A percentile compares a stretch with the other conserved stretches of the same genome.
Conservation (phyloP, 352 stramenopile species). For the Aphanomyces invadans region DNA sequence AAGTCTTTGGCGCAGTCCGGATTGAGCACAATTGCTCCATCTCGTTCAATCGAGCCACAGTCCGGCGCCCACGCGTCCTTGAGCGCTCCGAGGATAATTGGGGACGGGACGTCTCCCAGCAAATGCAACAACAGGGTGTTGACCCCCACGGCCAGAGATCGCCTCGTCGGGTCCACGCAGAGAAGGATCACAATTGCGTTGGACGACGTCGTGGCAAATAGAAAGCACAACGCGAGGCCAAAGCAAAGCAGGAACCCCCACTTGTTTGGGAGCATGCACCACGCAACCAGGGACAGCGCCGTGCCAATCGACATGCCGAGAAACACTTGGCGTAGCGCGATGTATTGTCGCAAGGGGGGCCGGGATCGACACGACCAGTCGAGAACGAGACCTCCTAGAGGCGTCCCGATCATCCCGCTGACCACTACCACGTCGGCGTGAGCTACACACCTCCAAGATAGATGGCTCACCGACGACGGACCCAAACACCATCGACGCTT, state of each 20-base stretch:
- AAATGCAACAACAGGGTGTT: constrained; percentile 89
- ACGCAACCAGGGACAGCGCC: constrained; percentile 51
- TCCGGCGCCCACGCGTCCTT: constrained; percentile 89
- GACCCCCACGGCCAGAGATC: constrained; percentile 85
- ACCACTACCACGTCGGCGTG: constrained; percentile 35
- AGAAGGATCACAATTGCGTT: constrained; percentile 87
- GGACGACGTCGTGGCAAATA: constrained; percentile 66
- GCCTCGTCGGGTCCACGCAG: constrained; percentile 76
- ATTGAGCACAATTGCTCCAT: constrained; percentile 52
- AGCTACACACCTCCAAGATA: background rate
- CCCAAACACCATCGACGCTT: constrained; percentile 83
- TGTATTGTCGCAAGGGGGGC: constrained; percentile 38
- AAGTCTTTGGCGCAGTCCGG: constrained; percentile 53
- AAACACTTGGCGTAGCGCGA: constrained; percentile 62
- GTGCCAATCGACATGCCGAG: constrained; percentile 50
- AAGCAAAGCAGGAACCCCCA: constrained; percentile 64
- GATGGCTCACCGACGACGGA: constrained; percentile 40
- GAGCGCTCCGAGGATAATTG: constrained; percentile 87
- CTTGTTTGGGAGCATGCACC: constrained; percentile 41
- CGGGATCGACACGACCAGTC: constrained; percentile 39
- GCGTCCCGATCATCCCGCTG: constrained; percentile 82
- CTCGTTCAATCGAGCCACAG: constrained; percentile 66
- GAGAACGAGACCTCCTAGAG: constrained; percentile 75
- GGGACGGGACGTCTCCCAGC: constrained; percentile 91
- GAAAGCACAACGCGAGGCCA: constrained; percentile 54